These are phyloP conservation scores for Lactarius evosmus DNA, from an alignment of 768 basidiomycete genomes.

Conservation along the genomic window DNA sequence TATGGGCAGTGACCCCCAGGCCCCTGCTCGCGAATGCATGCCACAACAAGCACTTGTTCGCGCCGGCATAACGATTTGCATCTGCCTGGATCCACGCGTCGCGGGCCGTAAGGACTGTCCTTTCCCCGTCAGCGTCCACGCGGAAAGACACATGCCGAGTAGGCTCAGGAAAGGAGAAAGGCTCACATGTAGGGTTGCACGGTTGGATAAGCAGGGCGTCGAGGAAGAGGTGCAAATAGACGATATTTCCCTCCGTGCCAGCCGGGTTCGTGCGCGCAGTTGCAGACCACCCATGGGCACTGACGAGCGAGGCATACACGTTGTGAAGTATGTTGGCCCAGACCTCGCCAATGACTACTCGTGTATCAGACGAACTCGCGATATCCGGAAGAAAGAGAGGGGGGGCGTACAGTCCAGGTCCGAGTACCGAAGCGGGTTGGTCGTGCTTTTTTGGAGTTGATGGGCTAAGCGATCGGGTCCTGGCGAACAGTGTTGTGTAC, in stretches of 20 bases:
- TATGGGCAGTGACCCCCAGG: constrained; percentile 43
- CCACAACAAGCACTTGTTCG: constrained; percentile 45
- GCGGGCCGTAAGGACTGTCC: constrained; percentile 43
- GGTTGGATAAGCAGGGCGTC: constrained; percentile 48
- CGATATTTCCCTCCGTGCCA: constrained; percentile 45
- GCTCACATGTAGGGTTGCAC: too few relatives aligned
- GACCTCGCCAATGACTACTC: constrained; percentile 53
- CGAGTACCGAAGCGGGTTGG: too few relatives aligned
- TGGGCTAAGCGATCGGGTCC: constrained; percentile 8
- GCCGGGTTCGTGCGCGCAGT: constrained; percentile 43
- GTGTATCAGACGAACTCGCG: constrained; percentile 1
- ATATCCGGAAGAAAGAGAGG: neutral
- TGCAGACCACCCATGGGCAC: constrained; percentile 31
- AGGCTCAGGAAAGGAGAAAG: neutral
- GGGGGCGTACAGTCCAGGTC: constrained; percentile 45
- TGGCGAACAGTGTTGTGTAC: constrained; percentile 32
- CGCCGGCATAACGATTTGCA: constrained; percentile 43
- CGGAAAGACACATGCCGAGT: too few relatives aligned
- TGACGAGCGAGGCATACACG: constrained; percentile 35
- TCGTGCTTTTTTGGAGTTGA: constrained; percentile 11
- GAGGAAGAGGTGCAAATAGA: constrained; percentile 51
- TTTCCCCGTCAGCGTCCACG: neutral
- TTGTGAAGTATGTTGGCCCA: constrained; percentile 52
- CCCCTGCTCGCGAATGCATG: constrained; percentile 49
- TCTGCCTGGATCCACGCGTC: constrained; percentile 55